Conservation (phyloP, 306 rosid genomes). For the Cucurbita argyrosperma region DNA sequence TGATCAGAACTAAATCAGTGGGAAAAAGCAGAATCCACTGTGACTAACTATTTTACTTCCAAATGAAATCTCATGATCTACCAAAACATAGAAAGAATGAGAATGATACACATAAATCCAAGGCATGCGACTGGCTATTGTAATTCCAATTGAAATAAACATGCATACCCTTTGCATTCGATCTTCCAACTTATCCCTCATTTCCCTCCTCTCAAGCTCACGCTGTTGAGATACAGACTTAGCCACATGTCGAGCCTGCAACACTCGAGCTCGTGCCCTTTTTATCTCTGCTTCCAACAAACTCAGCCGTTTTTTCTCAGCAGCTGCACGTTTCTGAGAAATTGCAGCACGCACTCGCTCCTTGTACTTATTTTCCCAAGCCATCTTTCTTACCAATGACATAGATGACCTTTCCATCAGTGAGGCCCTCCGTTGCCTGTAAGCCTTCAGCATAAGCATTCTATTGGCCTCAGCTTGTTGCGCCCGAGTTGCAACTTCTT, state of each 20-base stretch:
- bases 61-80: slow-evolving; percentile 20
- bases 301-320: slow-evolving; percentile 67
- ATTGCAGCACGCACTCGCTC: slow-evolving; percentile 80
- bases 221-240: slow-evolving; percentile 73
- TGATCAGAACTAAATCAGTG: neutral
- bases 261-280: slow-evolving; percentile 59
- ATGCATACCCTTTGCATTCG: slow-evolving; percentile 71
- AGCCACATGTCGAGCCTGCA: slow-evolving; percentile 63
- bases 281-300: slow-evolving; percentile 79
- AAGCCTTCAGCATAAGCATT: slow-evolving; percentile 69
- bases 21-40: neutral
- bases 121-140: neutral
- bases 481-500: slow-evolving; percentile 70
- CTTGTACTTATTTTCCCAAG: slow-evolving; percentile 78
- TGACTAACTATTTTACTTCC: neutral
- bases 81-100: slow-evolving; percentile 2
- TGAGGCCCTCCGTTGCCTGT: slow-evolving; percentile 70
- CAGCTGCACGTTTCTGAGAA: slow-evolving; percentile 74
- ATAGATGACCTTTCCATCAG: slow-evolving; percentile 78
- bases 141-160: slow-evolving; percentile 4
- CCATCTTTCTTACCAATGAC: slow-evolving; percentile 57
- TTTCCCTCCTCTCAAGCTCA: slow-evolving; percentile 71
- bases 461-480: slow-evolving; percentile 86
- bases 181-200: slow-evolving; percentile 69
- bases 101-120: neutral